A percentile compares a stretch with the other conserved stretches of the same genome.
Evolutionary conservation across 306 rosid genomes (phyloP).

Genomic region (Pterocarpus santalinus): DNA sequence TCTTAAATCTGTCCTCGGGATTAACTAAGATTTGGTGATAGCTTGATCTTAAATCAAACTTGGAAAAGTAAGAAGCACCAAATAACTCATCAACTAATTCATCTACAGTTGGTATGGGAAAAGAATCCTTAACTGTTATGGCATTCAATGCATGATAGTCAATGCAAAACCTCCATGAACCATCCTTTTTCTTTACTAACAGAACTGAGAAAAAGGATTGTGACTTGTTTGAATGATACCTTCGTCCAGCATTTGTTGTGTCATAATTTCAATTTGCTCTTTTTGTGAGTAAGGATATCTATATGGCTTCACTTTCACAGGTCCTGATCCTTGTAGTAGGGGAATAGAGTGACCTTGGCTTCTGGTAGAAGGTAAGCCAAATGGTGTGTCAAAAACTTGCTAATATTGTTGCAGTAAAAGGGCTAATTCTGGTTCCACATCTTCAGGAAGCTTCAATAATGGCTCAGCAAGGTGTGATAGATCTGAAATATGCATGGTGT

Average conservation of each 20-base stretch:
- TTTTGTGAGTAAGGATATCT: neutral
- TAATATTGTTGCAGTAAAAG: too few relatives aligned
- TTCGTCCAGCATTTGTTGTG: neutral
- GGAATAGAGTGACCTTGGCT: too few relatives aligned
- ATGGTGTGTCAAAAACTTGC: too few relatives aligned
- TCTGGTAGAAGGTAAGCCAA: too few relatives aligned
- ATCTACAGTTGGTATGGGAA: neutral
- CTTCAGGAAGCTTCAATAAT: too few relatives aligned
- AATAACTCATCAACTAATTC: neutral
- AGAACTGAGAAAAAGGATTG: neutral
- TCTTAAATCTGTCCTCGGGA: neutral
- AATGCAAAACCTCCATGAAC: neutral
- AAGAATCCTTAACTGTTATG: neutral
- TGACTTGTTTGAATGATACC: neutral
- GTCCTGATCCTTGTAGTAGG: neutral
- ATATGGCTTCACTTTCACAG: neutral
- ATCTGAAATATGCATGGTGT: too few relatives aligned
- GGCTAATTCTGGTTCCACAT: too few relatives aligned
- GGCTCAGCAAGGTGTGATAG: too few relatives aligned
- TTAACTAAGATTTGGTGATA: neutral
- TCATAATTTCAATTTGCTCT: neutral
- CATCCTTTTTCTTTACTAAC: neutral
- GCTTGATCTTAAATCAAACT: neutral
- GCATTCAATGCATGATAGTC: neutral
- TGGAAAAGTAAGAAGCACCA: neutral